Base-by-base conservation (phyloP, 2,329 filamentous ascomycete genomes). In the Hypoxylon sp. region DNA sequence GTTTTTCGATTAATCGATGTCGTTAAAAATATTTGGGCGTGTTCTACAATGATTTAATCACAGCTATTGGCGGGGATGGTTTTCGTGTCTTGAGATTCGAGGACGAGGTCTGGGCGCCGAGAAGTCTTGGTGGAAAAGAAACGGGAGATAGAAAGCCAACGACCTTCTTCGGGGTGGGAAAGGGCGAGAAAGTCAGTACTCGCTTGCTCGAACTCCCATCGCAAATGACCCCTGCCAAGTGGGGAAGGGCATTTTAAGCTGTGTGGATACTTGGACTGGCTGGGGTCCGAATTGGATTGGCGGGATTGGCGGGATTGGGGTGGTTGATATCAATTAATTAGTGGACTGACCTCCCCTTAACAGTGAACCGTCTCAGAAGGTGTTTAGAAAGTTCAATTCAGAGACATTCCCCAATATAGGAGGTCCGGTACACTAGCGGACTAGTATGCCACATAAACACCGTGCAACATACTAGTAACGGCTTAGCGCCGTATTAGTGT, bases 101-200 rank as follows among this genome's bases (percentile, higher is more conserved):
- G 68, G 68, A 66, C 68, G 69, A 75, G 75, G 75, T 77, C 79
- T 81, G 78, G 80, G 79, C 79, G 80, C 80, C 79, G 74, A 81
- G 80, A 80, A 76, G 74, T 76, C 72, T 75, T 76, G 68, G 69
- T 60, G 68, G 60, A 72, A 66, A 68, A 61, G 63, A 61, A 61
- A 71, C 55, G 63, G 65, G 71, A 72, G 72, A 70, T 71, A 60
- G 56, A 64, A 70, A 66, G 63, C 59, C 61, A 65, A 34, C 50
- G 25, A 57, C 50, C 57, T 56, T 68, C 34, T 57, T 51, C 38
- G 57, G 57, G 57, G 67, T 67, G 65, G 62, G 63, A 68, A 71
- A 58, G 58, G 60, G 64, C 64, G 56, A 61, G 17, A 5, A 21
- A 51, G 46, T 55, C 25, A 25, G 41, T 36, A 46, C 19, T 51